Percentiles rank a stretch among this genome's conserved stretches.
Conservation (phyloP, 352 stramenopile species). For the Globisporangium middletonii region DNA sequence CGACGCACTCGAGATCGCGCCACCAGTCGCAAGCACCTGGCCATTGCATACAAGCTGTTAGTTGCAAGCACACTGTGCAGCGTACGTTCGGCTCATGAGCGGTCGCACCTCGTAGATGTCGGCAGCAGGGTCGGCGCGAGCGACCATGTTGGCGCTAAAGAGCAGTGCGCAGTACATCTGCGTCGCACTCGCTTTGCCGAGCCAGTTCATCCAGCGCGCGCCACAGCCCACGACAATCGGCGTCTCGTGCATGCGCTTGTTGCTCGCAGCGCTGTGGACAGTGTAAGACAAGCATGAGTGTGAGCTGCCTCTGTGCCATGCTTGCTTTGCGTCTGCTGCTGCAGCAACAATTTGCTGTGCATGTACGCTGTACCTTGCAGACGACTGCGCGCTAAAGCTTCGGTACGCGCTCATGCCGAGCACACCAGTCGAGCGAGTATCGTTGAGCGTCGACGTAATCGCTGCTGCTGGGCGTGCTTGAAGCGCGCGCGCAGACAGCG, state of each 20-base stretch:
- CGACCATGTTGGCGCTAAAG: slow-evolving; percentile 55
- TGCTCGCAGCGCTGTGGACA: slow-evolving; percentile 11
- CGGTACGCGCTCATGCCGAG: too few relatives aligned
- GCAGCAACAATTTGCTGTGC: too few relatives aligned
- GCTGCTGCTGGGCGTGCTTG: too few relatives aligned
- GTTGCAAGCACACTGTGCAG: background rate
- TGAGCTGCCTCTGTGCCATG: background rate
- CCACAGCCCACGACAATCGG: slow-evolving; percentile 47
- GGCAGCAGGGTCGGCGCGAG: slow-evolving; percentile 40
- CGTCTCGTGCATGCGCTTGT: slow-evolving; percentile 44
- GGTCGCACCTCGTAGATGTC: slow-evolving; percentile 43
- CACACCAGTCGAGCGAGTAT: too few relatives aligned
- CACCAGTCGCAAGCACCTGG: slow-evolving; percentile 40
- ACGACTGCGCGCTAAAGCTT: too few relatives aligned
- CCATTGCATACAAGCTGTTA: background rate
- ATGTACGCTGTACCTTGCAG: too few relatives aligned
- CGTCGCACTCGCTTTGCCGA: slow-evolving; percentile 48
- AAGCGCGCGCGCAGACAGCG: too few relatives aligned
- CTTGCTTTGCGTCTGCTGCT: background rate
- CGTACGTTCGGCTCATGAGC: background rate
- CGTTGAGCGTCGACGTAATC: too few relatives aligned
- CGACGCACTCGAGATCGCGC: slow-evolving; percentile 61
- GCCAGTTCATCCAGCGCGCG: slow-evolving; percentile 42
- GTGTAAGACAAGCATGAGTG: slow-evolving; percentile 9
- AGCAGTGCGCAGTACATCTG: slow-evolving; percentile 76